A percentile compares a stretch with the other conserved stretches of the same genome.
Conservation (phyloP, 2,329 filamentous ascomycete species). For the Phaeophleospora eucalypticola region DNA sequence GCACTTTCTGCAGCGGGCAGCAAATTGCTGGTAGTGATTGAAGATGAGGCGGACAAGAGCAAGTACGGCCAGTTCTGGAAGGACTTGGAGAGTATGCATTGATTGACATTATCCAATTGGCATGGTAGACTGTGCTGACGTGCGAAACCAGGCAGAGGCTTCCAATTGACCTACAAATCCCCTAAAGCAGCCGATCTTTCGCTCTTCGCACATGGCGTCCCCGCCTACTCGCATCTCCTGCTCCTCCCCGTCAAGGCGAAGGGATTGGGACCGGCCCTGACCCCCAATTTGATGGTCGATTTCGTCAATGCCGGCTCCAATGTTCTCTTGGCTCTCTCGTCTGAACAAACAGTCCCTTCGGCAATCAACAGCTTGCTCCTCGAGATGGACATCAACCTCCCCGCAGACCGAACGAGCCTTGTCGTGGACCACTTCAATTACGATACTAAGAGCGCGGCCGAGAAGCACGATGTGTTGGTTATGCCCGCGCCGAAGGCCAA, state of each 20-base stretch:
- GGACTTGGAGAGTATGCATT: constrained; percentile 62
- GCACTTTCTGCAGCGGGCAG: constrained; percentile 75
- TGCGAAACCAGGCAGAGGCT: constrained; percentile 66
- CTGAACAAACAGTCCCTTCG: constrained; percentile 63
- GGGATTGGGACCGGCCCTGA: constrained; percentile 84
- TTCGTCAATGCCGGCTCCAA: constrained; percentile 92
- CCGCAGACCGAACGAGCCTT: constrained; percentile 75
- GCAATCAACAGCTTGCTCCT: constrained; percentile 73
- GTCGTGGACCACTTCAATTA: constrained; percentile 97
- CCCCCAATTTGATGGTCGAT: constrained; percentile 78
- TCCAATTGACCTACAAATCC: constrained; percentile 73
- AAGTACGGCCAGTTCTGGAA: constrained; percentile 77
- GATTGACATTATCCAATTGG: neutral
- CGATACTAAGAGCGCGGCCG: constrained; percentile 68
- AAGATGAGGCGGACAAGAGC: constrained; percentile 74
- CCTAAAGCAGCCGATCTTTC: constrained; percentile 73
- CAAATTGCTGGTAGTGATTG: constrained; percentile 79
- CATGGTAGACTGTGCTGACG: constrained; percentile 4
- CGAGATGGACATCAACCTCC: constrained; percentile 86
- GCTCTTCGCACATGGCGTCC: constrained; percentile 81
- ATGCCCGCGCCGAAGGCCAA: constrained; percentile 65
- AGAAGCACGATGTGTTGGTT: constrained; percentile 84
- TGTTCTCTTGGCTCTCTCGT: constrained; percentile 78
- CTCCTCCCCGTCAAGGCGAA: constrained; percentile 88
- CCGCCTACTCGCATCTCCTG: constrained; percentile 84